A percentile compares a stretch with the other conserved stretches of the same genome.
Evolutionary conservation across 164 flowering plant genomes (phyloP).

Genomic region (Umbilicus rupestris): DNA sequence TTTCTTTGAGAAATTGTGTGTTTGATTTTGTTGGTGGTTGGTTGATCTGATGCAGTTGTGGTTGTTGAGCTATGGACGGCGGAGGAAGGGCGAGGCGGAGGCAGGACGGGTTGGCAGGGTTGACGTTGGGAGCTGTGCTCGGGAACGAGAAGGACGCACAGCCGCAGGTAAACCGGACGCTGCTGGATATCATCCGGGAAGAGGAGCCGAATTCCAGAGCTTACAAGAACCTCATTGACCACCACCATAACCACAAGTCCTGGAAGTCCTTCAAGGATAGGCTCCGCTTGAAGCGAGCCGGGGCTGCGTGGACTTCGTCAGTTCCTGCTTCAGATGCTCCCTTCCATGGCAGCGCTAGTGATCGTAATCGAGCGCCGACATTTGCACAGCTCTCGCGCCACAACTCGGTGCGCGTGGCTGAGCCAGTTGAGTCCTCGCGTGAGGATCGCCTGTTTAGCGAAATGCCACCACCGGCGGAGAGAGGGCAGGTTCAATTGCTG

Average conservation of each 20-base stretch:
- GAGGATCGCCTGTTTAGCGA: not conserved
- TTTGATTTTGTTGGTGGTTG: not conserved
- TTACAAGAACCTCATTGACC: constrained; percentile 10
- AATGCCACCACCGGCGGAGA: not conserved
- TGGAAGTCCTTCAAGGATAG: constrained; percentile 59
- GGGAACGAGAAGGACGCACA: constrained; percentile 13
- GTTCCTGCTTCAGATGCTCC: constrained; percentile 14
- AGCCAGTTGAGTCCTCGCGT: not conserved
- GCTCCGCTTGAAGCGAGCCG: constrained; percentile 40
- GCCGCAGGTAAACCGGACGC: constrained; percentile 27
- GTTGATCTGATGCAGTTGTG: not conserved
- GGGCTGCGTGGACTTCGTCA: constrained; percentile 36
- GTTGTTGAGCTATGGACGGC: not conserved
- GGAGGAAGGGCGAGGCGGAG: not conserved
- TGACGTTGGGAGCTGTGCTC: constrained; percentile 31
- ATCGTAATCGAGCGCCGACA: not conserved
- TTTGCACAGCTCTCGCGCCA: constrained; percentile 3
- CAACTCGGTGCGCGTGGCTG: constrained; percentile 1
- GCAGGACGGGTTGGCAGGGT: constrained; percentile 14
- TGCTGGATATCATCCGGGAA: constrained; percentile 52
- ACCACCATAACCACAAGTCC: constrained; percentile 20
- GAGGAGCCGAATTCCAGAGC: constrained; percentile 26
- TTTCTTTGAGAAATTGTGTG: not conserved
- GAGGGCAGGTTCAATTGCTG: not conserved
- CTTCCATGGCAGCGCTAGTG: not conserved